phyloP scores from a whole-genome alignment of 2,329 filamentous ascomycete genomes.

The Fusarium denticulatum region DNA sequence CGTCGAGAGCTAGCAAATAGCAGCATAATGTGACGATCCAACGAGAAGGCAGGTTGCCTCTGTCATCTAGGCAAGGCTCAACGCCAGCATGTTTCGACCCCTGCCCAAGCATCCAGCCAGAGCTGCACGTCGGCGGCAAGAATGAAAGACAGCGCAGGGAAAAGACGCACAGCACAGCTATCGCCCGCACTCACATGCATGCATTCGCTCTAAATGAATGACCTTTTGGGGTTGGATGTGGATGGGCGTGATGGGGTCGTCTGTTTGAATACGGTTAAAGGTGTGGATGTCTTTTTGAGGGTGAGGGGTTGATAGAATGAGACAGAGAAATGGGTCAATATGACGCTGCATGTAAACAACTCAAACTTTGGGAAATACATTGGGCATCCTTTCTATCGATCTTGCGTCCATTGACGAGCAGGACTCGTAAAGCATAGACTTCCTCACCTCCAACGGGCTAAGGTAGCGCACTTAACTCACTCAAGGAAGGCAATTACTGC shows the following conservation, averaged over 20 bases:
- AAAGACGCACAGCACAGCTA: neutral
- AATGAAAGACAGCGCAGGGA: conserved; percentile 26
- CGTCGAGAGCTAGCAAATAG: conserved; percentile 18
- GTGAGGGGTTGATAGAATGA: conserved; percentile 24
- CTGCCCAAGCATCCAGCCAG: conserved; percentile 24
- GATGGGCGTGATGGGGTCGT: conserved; percentile 2
- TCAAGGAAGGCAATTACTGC: neutral
- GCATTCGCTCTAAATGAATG: conserved; percentile 6
- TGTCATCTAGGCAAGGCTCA: conserved; percentile 18
- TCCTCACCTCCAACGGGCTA: conserved; percentile 2
- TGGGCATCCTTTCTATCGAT: neutral
- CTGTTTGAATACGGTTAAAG: conserved; percentile 9
- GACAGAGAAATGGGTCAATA: conserved; percentile 26
- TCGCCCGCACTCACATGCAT: conserved; percentile 26
- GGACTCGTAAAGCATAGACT: neutral
- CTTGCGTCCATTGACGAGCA: neutral
- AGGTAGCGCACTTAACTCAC: neutral
- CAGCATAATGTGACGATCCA: conserved; percentile 26
- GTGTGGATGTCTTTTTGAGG: conserved; percentile 3
- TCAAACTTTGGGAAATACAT: neutral
- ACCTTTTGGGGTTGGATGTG: conserved; percentile 2
- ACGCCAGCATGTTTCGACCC: conserved; percentile 30
- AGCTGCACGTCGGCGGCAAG: conserved; percentile 32
- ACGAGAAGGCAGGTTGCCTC: conserved; percentile 20
- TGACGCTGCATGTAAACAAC: conserved; percentile 34